These are phyloP conservation scores for Taphrina communis DNA, from an alignment of 1,139 yeast genomes.

Conservation along the genomic window DNA sequence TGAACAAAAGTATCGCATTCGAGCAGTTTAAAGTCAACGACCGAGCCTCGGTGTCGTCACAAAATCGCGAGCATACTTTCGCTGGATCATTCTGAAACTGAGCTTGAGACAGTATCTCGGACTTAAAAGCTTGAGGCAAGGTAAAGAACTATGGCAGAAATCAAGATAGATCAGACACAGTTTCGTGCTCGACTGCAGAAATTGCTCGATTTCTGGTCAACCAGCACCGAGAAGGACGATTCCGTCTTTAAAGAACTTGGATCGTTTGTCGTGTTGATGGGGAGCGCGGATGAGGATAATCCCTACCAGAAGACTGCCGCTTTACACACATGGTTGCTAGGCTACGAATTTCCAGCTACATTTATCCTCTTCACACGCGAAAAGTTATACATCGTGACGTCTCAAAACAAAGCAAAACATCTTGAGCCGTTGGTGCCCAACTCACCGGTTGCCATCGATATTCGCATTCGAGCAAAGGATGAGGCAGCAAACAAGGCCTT, in stretches of 20 bases:
- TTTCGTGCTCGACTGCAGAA: conserved; percentile 34
- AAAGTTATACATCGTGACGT: conserved; percentile 71
- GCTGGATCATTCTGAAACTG: too few species aligned
- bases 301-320: conserved; percentile 90
- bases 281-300: conserved; percentile 83
- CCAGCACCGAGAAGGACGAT: conserved; percentile 2
- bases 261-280: conserved; percentile 71
- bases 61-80: too few species aligned
- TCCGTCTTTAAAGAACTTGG: conserved; percentile 58
- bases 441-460: conserved; percentile 58
- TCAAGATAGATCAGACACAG: conserved; percentile 28
- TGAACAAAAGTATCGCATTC: too few species aligned
- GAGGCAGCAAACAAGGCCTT: conserved; percentile 71
- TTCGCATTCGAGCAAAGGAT: conserved; percentile 84
- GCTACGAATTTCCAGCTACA: conserved; percentile 94
- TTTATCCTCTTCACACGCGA: conserved; percentile 69
- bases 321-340: conserved; percentile 88
- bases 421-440: conserved; percentile 17
- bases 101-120: too few species aligned
- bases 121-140: too few species aligned
- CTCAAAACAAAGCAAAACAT: conserved; percentile 59
- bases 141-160: conserved; percentile 25
- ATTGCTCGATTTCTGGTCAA: conserved; percentile 39
- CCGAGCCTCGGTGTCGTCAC: too few species aligned
- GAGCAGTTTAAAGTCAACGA: too few species aligned